phyloP scores from a whole-genome alignment of 441 rosid genomes.

The Kokia cookei region DNA sequence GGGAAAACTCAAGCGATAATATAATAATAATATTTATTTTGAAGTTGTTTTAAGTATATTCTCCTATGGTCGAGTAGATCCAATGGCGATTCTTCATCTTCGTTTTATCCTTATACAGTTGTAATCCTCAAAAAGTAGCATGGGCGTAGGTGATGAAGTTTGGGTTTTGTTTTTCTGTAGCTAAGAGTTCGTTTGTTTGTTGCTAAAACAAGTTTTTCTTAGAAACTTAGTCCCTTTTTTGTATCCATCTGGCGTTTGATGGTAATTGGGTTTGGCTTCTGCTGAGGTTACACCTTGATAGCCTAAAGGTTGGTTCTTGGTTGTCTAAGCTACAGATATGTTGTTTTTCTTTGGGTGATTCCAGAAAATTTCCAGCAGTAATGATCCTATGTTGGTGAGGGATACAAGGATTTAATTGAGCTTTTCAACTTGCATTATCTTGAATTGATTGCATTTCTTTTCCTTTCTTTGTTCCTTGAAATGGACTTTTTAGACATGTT shows the following conservation, averaged over 20 bases:
- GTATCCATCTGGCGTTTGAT: not conserved
- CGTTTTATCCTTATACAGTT: slow-evolving; percentile 6
- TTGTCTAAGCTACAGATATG: slow-evolving; percentile 19
- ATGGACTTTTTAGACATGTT: not conserved
- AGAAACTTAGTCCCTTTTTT: not conserved
- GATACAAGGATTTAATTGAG: not conserved
- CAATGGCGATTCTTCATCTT: slow-evolving; percentile 2
- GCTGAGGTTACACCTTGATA: slow-evolving; percentile 10
- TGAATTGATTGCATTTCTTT: not conserved
- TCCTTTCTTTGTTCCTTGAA: slow-evolving; percentile 1
- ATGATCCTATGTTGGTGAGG: not conserved
- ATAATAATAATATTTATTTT: slow-evolving; percentile 10
- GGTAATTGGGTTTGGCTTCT: slow-evolving; percentile 3
- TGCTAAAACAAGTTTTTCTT: slow-evolving; percentile 2
- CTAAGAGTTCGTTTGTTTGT: not conserved
- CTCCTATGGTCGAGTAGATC: slow-evolving; percentile 17
- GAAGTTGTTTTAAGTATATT: slow-evolving; percentile 13
- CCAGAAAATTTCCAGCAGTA: not conserved
- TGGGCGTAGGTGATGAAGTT: not conserved
- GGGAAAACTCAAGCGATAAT: slow-evolving; percentile 15
- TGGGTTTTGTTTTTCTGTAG: not conserved
- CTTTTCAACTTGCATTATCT: not conserved
- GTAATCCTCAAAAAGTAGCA: not conserved
- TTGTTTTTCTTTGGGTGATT: slow-evolving; percentile 16
- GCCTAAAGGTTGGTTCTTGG: slow-evolving; percentile 7